Evolutionary conservation across 805 yeast genomes (phyloP).

Genomic region (Myxozyma lipomycoides): DNA sequence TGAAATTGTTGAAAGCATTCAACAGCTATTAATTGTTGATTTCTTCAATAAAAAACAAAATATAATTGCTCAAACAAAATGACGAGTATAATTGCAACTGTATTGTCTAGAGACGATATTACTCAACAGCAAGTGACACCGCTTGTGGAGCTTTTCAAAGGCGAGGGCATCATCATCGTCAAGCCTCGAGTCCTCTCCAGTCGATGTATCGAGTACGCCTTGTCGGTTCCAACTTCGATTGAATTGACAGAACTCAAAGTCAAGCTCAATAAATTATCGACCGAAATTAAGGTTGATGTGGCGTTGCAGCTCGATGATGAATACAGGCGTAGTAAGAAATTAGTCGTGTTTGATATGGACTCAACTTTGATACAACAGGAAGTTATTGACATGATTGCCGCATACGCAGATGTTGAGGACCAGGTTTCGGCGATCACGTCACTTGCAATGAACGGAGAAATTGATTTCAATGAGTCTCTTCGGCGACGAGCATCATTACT

Average conservation of each 20-base stretch:
- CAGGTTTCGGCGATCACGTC: constrained; percentile 83
- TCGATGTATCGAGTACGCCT: constrained; percentile 14
- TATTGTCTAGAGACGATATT: constrained; percentile 8
- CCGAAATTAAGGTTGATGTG: constrained; percentile 13
- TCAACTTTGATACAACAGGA: constrained; percentile 94
- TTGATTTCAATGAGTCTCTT: constrained; percentile 82
- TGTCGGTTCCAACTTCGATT: constrained; percentile 5
- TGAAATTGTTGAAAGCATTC: not conserved
- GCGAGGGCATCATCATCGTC: not conserved
- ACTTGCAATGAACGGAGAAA: constrained; percentile 94
- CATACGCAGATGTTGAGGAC: constrained; percentile 83
- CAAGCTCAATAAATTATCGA: constrained; percentile 7
- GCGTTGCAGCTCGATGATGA: constrained; percentile 16
- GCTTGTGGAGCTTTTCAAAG: constrained; percentile 2
- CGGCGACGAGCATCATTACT: constrained; percentile 70
- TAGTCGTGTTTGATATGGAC: constrained; percentile 96
- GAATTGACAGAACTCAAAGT: constrained; percentile 7
- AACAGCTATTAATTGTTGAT: not conserved
- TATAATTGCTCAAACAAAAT: not conserved
- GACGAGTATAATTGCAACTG: constrained; percentile 9
- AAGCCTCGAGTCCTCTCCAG: constrained; percentile 8
- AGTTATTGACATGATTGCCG: constrained; percentile 93
- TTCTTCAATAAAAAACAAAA: not conserved
- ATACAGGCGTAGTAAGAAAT: constrained; percentile 32
- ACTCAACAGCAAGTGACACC: constrained; percentile 7